Conservation (phyloP, 2,329 filamentous ascomycete species). For the Aureobasidium sp. region DNA sequence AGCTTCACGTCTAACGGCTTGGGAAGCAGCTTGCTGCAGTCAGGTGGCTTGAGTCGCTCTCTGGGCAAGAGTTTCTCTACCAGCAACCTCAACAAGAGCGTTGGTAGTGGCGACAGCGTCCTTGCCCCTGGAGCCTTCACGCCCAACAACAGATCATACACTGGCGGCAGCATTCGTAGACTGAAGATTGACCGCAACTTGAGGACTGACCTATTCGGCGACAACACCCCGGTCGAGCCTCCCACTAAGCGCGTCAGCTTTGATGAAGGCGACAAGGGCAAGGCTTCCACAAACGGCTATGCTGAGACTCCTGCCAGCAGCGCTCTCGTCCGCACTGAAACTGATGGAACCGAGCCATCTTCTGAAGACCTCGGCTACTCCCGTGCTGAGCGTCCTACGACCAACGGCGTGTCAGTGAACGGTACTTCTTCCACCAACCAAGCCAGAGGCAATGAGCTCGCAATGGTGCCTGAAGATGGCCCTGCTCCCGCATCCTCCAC, state of each 20-base stretch:
- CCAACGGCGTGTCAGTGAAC: constrained; percentile 30
- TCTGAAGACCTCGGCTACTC: constrained; percentile 55
- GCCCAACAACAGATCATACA: constrained; percentile 51
- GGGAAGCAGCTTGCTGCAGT: constrained; percentile 56
- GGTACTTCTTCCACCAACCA: constrained; percentile 60
- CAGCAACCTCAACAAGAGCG: constrained; percentile 76
- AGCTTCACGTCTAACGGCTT: constrained; percentile 60
- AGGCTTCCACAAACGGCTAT: constrained; percentile 23
- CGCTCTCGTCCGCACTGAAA: constrained; percentile 46
- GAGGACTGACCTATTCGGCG: constrained; percentile 58
- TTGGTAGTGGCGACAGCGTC: constrained; percentile 73
- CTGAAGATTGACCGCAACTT: constrained; percentile 87
- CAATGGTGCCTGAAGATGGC: constrained; percentile 70
- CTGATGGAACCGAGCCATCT: constrained; percentile 45
- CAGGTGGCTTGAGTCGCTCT: constrained; percentile 53
- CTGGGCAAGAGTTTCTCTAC: constrained; percentile 84
- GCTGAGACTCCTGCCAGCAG: constrained; percentile 37
- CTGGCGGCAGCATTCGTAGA: constrained; percentile 74
- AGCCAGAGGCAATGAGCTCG: constrained; percentile 62
- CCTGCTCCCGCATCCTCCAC: constrained; percentile 21
- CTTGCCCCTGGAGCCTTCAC: constrained; percentile 80
- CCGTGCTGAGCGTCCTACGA: constrained; percentile 41
- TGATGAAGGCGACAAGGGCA: constrained; percentile 39
- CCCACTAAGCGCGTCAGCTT: constrained; percentile 82
- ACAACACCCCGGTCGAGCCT: constrained; percentile 35